Evolutionary conservation across 345 rosid genomes (phyloP).

Genomic region (Citrus sp.): DNA sequence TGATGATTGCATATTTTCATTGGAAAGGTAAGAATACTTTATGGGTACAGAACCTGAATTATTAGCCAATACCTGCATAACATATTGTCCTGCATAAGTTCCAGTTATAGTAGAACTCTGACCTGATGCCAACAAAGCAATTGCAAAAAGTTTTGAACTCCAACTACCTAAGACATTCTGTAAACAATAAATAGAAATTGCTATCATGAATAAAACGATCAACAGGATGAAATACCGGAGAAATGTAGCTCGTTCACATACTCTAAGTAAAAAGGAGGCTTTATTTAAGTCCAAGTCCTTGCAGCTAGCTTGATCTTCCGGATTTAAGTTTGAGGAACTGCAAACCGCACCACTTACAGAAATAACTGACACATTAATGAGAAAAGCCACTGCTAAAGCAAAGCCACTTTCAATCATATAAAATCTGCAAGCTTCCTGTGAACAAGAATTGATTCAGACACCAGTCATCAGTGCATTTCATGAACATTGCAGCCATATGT

Average conservation of each 20-base stretch:
- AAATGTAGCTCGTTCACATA: slow-evolving; percentile 26
- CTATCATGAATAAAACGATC: slow-evolving; percentile 1
- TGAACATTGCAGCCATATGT: neutral
- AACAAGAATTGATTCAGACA: slow-evolving; percentile 16
- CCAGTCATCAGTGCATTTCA: slow-evolving; percentile 1
- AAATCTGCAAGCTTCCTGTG: slow-evolving; percentile 89
- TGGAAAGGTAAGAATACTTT: neutral
- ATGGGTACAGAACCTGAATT: neutral
- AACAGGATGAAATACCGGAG: neutral
- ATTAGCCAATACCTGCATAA: slow-evolving; percentile 66
- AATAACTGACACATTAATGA: slow-evolving; percentile 83
- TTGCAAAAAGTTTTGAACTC: slow-evolving; percentile 93
- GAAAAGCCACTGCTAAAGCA: slow-evolving; percentile 79
- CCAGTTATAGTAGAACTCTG: slow-evolving; percentile 99
- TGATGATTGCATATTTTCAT: neutral
- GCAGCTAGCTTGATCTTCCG: slow-evolving; percentile 60
- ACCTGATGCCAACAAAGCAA: slow-evolving; percentile 91
- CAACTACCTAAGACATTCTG: slow-evolving; percentile 95
- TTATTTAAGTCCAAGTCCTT: slow-evolving; percentile 80
- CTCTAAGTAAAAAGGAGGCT: slow-evolving; percentile 87
- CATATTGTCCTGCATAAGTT: slow-evolving; percentile 97
- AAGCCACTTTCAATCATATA: slow-evolving; percentile 85
- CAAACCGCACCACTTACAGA: slow-evolving; percentile 94
- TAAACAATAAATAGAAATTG: slow-evolving; percentile 10
- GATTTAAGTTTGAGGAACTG: slow-evolving; percentile 52